These are phyloP conservation scores for Pleurotus cornucopiae DNA, from an alignment of 768 basidiomycete species.

Conservation along the genomic window DNA sequence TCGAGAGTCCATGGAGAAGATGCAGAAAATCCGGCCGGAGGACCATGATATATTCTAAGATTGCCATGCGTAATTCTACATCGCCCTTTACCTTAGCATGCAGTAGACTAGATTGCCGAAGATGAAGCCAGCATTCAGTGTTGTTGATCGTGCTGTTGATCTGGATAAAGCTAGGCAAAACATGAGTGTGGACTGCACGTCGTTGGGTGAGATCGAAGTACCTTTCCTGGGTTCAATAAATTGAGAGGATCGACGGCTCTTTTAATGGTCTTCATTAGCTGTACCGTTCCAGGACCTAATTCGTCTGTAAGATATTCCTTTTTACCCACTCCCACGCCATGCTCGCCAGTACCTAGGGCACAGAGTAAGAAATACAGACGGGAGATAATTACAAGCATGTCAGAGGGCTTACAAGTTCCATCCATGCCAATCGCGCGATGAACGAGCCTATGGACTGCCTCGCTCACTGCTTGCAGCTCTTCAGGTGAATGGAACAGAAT, in stretches of 20 bases:
- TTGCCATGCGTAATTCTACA: constrained; percentile 1
- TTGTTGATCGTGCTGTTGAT: not conserved
- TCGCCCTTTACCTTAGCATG: not conserved
- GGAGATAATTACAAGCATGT: not conserved
- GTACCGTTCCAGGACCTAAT: constrained; percentile 77
- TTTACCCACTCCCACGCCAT: constrained; percentile 86
- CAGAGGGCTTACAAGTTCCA: constrained; percentile 59
- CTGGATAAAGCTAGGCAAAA: not conserved
- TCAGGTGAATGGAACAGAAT: constrained; percentile 56
- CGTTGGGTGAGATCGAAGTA: constrained; percentile 11
- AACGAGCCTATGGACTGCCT: constrained; percentile 67
- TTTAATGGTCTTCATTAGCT: constrained; percentile 86
- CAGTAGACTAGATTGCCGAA: not conserved
- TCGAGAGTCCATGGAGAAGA: constrained; percentile 67
- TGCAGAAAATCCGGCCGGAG: constrained; percentile 51
- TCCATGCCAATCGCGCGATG: constrained; percentile 69
- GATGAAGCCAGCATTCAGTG: not conserved
- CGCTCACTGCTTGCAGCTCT: constrained; percentile 49
- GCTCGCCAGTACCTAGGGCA: constrained; percentile 73
- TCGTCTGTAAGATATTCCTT: constrained; percentile 80
- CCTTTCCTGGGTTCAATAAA: constrained; percentile 86
- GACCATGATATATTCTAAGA: constrained; percentile 21
- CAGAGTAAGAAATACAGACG: not conserved
- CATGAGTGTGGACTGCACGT: too few species aligned
- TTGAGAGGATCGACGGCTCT: constrained; percentile 72